Conservation (phyloP, 768 basidiomycete species). For the Boletellus emodensis region DNA sequence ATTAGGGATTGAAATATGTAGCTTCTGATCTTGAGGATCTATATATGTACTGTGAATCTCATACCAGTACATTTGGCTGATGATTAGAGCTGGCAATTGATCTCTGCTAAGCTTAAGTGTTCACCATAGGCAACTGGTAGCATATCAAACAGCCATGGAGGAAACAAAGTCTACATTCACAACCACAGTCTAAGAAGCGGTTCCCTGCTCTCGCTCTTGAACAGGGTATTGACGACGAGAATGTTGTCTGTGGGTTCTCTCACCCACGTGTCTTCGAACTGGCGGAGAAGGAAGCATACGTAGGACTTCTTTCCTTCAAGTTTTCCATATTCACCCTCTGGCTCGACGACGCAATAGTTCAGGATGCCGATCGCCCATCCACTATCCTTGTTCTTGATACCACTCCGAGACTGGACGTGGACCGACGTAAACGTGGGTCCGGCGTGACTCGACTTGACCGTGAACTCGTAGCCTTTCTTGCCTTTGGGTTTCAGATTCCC, state of each 20-base stretch:
- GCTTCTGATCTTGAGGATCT: too few relatives aligned
- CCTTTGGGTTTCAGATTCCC: slow-evolving; percentile 2
- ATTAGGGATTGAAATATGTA: too few relatives aligned
- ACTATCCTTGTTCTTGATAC: background rate
- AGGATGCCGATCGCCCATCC: slow-evolving; percentile 14
- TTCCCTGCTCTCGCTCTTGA: slow-evolving; percentile 11
- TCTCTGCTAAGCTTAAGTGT: too few relatives aligned
- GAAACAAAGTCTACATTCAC: slow-evolving; percentile 26
- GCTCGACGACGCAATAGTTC: slow-evolving; percentile 12
- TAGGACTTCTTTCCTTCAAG: slow-evolving; percentile 9
- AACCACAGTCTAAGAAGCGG: slow-evolving; percentile 8
- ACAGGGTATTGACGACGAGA: slow-evolving; percentile 11
- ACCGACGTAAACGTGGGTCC: slow-evolving; percentile 6
- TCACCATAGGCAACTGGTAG: too few relatives aligned
- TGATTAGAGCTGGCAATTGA: too few relatives aligned
- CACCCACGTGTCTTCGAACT: slow-evolving; percentile 4
- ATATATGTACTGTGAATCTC: too few relatives aligned
- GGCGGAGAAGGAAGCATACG: slow-evolving; percentile 13
- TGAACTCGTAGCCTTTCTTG: slow-evolving; percentile 2
- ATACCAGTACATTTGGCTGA: too few relatives aligned
- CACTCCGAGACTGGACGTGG: background rate
- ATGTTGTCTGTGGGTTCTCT: slow-evolving; percentile 15
- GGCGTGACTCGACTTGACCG: slow-evolving; percentile 7
- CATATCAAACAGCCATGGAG: too few relatives aligned
- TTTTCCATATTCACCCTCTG: slow-evolving; percentile 8